Evolutionary conservation across 2,329 filamentous ascomycete genomes (phyloP), one percentile per base, ranked within the genome.

Genomic region (Penicillium sp.): DNA sequence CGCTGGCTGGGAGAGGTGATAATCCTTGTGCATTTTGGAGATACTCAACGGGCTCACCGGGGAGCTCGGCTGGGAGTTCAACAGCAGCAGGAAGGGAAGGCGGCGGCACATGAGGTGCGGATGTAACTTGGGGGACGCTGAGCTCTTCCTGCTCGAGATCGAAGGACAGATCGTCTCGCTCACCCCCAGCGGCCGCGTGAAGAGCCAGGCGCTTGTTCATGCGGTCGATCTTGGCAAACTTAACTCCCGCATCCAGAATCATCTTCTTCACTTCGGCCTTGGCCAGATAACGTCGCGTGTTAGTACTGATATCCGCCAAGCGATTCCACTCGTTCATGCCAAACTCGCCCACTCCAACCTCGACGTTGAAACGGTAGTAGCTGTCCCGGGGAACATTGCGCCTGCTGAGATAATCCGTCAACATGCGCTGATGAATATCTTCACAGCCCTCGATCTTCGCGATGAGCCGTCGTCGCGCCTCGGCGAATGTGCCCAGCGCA

Each of bases 321-420:
- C 90, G 82, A 60, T 88, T 81, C 93, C 93, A 98, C 66, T 97
- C 93, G 64, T 97, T 98, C 89, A 98, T 97, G 42, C 87, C 91
- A 66, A 96, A 97, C 64, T 97, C 93, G 43, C 91, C 90, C 3
- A 97, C 90, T 1, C 91, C 93, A 13, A 95, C 84, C 64, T 97
- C 90, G 32, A 97, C 93, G 55, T 98, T 98, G n/a, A 97, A 75
- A 6, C 93, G 86, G 67, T 89, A 95, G 72, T 98, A 98, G 66
- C 94, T 88, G 48, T 96, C 90, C 42, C 81, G 79, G 59, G 86
- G 90, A 49, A 97, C 87, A 22, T 85, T 82, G 27, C 89, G 82
- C 65, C 84, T 86, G 6, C 80, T 72, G 18, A 97, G 75, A 56
- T 90, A 81, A 39, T 94, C 86, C 48, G 80, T 82, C 48, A 86